Base-by-base conservation (phyloP, 805 yeast genomes). In the Blastobotrys muscicola region DNA sequence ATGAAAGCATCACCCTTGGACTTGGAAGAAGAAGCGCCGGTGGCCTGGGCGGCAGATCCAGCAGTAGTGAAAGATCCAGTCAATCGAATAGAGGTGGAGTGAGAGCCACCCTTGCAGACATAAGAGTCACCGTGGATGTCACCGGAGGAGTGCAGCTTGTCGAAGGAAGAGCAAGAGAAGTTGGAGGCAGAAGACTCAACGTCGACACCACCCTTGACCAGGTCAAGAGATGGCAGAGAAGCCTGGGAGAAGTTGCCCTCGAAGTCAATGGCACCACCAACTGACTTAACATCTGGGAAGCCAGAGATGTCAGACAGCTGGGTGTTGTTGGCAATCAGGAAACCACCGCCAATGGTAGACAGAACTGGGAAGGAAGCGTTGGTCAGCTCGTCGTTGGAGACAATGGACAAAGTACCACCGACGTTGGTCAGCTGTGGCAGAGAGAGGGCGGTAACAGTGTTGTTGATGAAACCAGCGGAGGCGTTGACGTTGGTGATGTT, bases 151-250 rank as follows among this genome's bases (percentile, higher is more conserved):
- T 85, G 80, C 62, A 85, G 75, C 44, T 66, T 58, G 65, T 82
- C 75, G 72, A 89, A 85, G 44, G 74, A 70, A 50, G 72, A 64
- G 78, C 98, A 92, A 69, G 86, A 78, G 68, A 85, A 79, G 59
- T 82, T 81, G 62, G 85, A 82, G 46, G 69, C 62, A 36, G 61
- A 55, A 48, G 95, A 74, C 63, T 81, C 82, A 61, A 92, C 74
- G 60, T 70, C 69, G 69, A 89, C 94, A 67, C 95, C 96, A 77
- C 98, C 98, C 64, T 78, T 77, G 58, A 92, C 95, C 59, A 82
- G 76, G 57, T 67, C 71, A 65, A 92, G 78, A 31, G 76, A 59
- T 53, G 81, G 77, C 64, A 92, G 76, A 49, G 86, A 69, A 61
- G 92, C 92, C 60, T 78, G 75, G 64, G 79, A 72, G 69, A 86